Evolutionary conservation across 805 yeast genomes (phyloP).

Genomic region (Yarrowia porcina): DNA sequence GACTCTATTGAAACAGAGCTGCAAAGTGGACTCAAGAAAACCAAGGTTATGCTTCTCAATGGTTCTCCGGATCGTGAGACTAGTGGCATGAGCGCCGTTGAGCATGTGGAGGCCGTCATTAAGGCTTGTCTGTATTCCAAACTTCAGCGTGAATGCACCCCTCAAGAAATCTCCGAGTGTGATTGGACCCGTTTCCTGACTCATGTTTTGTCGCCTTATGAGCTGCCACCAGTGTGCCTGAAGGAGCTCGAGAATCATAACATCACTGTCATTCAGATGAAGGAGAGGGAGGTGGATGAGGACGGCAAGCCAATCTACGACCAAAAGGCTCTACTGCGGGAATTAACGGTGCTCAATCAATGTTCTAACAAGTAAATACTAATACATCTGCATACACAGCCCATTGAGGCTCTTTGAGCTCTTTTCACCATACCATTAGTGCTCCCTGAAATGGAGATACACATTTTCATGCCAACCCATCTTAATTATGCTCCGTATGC

Average conservation of each 20-base stretch:
- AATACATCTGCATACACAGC: not conserved
- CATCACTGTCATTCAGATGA: not conserved
- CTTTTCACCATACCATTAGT: not conserved
- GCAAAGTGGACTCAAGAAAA: constrained; percentile 2
- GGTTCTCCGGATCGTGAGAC: constrained; percentile 82
- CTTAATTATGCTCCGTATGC: not conserved
- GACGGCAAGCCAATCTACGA: constrained; percentile 18
- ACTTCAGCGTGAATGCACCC: constrained; percentile 26
- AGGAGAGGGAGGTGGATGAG: not conserved
- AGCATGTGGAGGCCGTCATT: constrained; percentile 54
- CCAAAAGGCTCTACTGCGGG: constrained; percentile 10
- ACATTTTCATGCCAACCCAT: not conserved
- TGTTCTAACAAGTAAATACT: not conserved
- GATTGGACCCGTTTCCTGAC: constrained; percentile 22
- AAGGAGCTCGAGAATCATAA: not conserved
- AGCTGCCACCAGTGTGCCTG: not conserved
- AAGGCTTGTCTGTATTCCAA: constrained; percentile 51
- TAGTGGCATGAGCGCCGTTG: constrained; percentile 56
- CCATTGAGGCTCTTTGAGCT: not conserved
- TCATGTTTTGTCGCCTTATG: constrained; percentile 9
- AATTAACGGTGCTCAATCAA: not conserved
- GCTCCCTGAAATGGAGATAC: not conserved
- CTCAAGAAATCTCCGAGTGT: constrained; percentile 1
- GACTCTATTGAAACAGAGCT: constrained; percentile 45
- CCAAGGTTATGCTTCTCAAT: constrained; percentile 64